These are phyloP conservation scores for Infundibulicybe gibba DNA, from an alignment of 768 basidiomycete genomes.

Conservation along the genomic window DNA sequence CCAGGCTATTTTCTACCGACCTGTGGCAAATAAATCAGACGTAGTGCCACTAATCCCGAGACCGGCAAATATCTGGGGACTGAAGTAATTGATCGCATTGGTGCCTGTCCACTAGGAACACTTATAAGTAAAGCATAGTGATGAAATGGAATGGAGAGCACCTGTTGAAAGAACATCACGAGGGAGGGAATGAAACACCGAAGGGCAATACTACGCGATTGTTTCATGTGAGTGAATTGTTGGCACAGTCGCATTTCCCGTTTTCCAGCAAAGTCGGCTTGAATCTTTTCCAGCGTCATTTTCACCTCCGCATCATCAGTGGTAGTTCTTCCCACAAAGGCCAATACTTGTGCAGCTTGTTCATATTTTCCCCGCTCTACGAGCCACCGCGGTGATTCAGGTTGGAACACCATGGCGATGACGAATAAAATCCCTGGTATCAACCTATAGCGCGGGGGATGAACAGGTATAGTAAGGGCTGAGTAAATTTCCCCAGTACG, in stretches of 20 bases:
- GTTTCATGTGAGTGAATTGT: slow-evolving; percentile 41
- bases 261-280: slow-evolving; percentile 42
- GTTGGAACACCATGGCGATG: slow-evolving; percentile 41
- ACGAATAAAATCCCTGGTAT: slow-evolving; percentile 49
- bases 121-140: neutral
- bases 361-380: slow-evolving; percentile 41
- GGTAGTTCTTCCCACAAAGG: slow-evolving; percentile 26
- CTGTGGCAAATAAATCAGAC: slow-evolving; percentile 47
- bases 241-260: slow-evolving; percentile 24
- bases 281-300: slow-evolving; percentile 40
- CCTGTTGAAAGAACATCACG: slow-evolving; percentile 42
- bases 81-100: slow-evolving; percentile 54
- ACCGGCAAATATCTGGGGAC: slow-evolving; percentile 45
- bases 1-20: slow-evolving; percentile 16
- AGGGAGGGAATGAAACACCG: slow-evolving; percentile 42
- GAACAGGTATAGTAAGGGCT: neutral
- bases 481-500: slow-evolving; percentile 1
- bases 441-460: slow-evolving; percentile 24
- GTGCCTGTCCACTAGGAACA: slow-evolving; percentile 49
- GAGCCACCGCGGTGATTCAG: slow-evolving; percentile 57
- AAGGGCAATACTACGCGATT: slow-evolving; percentile 36
- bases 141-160: neutral
- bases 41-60: slow-evolving; percentile 42
- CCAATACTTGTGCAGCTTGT: slow-evolving; percentile 34
- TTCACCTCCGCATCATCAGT: slow-evolving; percentile 30